phyloP scores from a whole-genome alignment of 1,139 yeast species.

The Wickerhamomyces sp. region DNA sequence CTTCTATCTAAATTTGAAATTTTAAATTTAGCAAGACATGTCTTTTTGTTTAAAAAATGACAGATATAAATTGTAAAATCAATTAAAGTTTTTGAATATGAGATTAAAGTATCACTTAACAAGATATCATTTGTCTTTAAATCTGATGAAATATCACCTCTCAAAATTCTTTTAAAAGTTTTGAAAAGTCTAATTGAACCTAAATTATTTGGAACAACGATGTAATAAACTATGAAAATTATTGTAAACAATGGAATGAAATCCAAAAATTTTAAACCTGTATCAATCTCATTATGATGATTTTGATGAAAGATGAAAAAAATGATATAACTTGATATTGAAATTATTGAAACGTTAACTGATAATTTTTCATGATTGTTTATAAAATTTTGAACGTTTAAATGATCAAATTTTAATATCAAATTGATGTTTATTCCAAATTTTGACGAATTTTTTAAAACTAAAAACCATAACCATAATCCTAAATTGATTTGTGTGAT shows the following conservation, averaged over 20 bases:
- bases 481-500: constrained; percentile 39
- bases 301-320: constrained; percentile 14
- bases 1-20: constrained; percentile 25
- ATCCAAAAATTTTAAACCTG: constrained; percentile 14
- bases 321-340: constrained; percentile 25
- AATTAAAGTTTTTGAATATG: constrained; percentile 69
- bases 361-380: constrained; percentile 22
- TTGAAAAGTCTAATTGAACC: constrained; percentile 43
- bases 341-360: constrained; percentile 23
- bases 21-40: constrained; percentile 14
- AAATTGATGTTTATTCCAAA: constrained; percentile 36
- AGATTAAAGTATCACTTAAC: constrained; percentile 74
- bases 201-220: constrained; percentile 17
- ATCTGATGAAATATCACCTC: constrained; percentile 51
- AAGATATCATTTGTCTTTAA: constrained; percentile 75
- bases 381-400: constrained; percentile 18
- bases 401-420: constrained; percentile 30
- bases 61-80: constrained; percentile 52
- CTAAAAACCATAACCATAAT: constrained; percentile 45
- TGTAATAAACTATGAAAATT: constrained; percentile 22
- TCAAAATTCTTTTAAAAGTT: constrained; percentile 46
- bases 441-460: constrained; percentile 31
- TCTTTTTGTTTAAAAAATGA: constrained; percentile 27
- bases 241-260: constrained; percentile 33
- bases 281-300: constrained; percentile 6